Percentiles rank a stretch among this genome's conserved stretches.
Conservation (phyloP, 257 asterid genomes). For the Anisodus tanguticus region DNA sequence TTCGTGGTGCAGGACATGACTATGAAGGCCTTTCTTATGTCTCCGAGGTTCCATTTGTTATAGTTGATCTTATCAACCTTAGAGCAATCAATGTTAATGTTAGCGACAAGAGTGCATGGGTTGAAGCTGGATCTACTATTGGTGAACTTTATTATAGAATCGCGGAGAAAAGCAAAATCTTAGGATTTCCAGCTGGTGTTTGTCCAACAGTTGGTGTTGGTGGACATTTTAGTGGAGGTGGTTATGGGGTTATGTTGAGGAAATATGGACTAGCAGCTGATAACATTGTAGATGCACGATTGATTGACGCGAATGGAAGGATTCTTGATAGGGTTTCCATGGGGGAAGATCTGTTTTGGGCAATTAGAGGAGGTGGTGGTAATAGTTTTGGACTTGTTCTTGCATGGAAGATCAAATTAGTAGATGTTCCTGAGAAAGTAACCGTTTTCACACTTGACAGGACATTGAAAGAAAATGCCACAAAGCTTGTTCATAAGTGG, state of each 20-base stretch:
- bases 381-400: constrained; percentile 31
- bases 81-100: constrained; percentile 15
- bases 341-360: constrained; percentile 34
- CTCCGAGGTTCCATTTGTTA: neutral
- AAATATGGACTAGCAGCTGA: constrained; percentile 31
- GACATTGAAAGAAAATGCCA: constrained; percentile 8
- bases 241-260: constrained; percentile 30
- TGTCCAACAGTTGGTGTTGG: constrained; percentile 30
- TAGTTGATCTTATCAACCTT: constrained; percentile 4
- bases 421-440: constrained; percentile 27
- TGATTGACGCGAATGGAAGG: constrained; percentile 23
- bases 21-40: constrained; percentile 31
- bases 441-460: neutral
- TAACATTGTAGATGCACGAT: constrained; percentile 31
- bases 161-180: too few relatives aligned
- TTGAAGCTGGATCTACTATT: constrained; percentile 30
- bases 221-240: constrained; percentile 33
- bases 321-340: constrained; percentile 21
- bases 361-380: constrained; percentile 20
- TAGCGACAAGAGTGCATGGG: constrained; percentile 30
- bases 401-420: constrained; percentile 26
- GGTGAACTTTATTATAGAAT: constrained; percentile 16
- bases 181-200: constrained; percentile 28
- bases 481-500: constrained; percentile 30
- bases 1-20: constrained; percentile 32